Percentiles rank a stretch among this genome's conserved stretches.
Conservation (phyloP, 116 monocot genomes). For the Zostera marina region DNA sequence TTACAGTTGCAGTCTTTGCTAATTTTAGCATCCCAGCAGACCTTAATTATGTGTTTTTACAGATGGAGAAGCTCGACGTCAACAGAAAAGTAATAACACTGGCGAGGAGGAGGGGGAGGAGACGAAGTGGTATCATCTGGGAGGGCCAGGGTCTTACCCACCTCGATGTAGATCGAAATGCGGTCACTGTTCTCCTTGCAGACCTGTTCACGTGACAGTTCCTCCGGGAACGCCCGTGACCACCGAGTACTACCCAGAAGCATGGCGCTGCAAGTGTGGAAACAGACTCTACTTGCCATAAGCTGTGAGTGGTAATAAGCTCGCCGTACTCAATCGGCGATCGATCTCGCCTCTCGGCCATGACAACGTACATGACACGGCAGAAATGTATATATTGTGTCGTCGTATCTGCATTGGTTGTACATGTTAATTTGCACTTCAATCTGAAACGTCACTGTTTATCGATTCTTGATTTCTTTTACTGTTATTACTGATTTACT, state of each 20-base stretch:
- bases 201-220: conserved; percentile 49
- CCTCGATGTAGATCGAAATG: conserved; percentile 48
- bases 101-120: neutral
- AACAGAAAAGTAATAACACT: neutral
- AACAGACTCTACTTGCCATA: conserved; percentile 50
- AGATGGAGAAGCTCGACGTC: neutral
- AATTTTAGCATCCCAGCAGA: conserved; percentile 1
- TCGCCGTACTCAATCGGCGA: no score
- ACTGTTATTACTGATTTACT: no score
- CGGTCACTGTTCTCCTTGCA: conserved; percentile 45
- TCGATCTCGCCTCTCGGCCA: no score
- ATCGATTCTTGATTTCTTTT: no score
- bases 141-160: conserved; percentile 49
- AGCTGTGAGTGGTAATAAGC: neutral
- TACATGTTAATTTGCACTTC: no score
- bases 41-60: no score
- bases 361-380: no score
- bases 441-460: no score
- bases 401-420: no score
- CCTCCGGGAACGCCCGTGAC: conserved; percentile 41
- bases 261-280: conserved; percentile 69
- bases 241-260: conserved; percentile 62
- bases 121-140: neutral
- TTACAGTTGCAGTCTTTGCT: neutral
- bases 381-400: no score